phyloP scores from a whole-genome alignment of 2,329 filamentous ascomycete species.

The Thelonectria olida region DNA sequence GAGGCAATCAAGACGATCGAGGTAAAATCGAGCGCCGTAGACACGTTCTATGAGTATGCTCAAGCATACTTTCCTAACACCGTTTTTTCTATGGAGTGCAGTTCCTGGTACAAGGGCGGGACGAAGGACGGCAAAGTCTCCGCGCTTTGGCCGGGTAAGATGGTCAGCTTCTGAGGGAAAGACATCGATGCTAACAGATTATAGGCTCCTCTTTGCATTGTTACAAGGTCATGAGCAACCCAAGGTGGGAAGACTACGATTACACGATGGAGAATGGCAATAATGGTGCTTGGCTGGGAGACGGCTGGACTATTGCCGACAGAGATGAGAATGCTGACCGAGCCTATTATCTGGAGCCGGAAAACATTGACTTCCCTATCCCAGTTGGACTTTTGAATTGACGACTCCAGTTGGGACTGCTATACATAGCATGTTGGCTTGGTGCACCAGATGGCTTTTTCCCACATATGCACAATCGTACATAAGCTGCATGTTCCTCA shows the following conservation, averaged over 20 bases:
- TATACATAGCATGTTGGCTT: no score
- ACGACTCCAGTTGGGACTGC: no score
- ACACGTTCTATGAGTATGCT: constrained; percentile 18
- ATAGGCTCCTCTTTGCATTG: neutral
- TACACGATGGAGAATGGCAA: neutral
- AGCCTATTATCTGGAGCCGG: neutral
- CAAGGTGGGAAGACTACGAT: neutral
- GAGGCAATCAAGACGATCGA: constrained; percentile 31
- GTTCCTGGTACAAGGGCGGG: constrained; percentile 17
- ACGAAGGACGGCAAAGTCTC: constrained; percentile 5
- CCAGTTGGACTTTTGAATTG: neutral
- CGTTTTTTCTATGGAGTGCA: constrained; percentile 25
- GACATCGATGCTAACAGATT: neutral
- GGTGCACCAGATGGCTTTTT: no score
- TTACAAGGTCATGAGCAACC: neutral
- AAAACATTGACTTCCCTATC: neutral
- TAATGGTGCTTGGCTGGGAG: neutral
- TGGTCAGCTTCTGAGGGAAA: neutral
- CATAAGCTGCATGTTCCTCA: no score
- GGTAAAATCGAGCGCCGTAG: constrained; percentile 2
- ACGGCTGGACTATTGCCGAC: neutral
- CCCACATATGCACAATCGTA: no score
- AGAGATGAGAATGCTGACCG: neutral
- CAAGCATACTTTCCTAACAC: constrained; percentile 27
- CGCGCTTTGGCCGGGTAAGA: constrained; percentile 20